Percentiles rank a stretch among this genome's conserved stretches.
phyloP scores from a whole-genome alignment of 2,329 filamentous ascomycete species.

The Exophiala xenobiotica region DNA sequence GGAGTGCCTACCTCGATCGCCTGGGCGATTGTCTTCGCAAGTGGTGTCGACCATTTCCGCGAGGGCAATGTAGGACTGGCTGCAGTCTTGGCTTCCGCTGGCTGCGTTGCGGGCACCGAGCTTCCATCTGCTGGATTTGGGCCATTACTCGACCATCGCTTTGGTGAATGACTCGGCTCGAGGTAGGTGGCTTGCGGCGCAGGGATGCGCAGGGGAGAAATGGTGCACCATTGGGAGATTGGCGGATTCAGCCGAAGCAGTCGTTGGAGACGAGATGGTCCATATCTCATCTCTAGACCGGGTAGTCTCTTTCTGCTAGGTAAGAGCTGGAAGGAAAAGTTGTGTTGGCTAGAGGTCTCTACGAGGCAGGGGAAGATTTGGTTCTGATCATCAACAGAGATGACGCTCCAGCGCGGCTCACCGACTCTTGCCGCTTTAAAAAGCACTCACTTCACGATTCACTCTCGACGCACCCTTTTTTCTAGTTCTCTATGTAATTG shows the following conservation, averaged over 20 bases:
- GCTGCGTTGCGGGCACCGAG: background rate
- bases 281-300: slow-evolving; percentile 21
- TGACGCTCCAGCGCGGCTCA: too few relatives aligned
- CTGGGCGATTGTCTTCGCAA: slow-evolving; percentile 82
- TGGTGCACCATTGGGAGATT: background rate
- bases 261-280: slow-evolving; percentile 4
- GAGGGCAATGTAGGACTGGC: slow-evolving; percentile 29
- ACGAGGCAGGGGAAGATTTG: background rate
- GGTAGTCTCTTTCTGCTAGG: background rate
- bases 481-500: too few relatives aligned
- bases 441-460: too few relatives aligned
- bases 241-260: slow-evolving; percentile 1
- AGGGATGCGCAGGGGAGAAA: background rate
- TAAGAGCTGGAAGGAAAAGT: background rate
- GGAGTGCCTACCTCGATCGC: slow-evolving; percentile 69
- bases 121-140: background rate
- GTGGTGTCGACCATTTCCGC: slow-evolving; percentile 83
- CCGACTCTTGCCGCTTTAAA: too few relatives aligned
- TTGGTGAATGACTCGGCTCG: background rate
- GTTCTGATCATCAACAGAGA: too few relatives aligned
- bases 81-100: slow-evolving; percentile 4
- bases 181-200: background rate
- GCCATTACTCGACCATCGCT: slow-evolving; percentile 4
- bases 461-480: too few relatives aligned
- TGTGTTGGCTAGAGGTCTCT: too few relatives aligned